Conservation (phyloP, 345 rosid genomes). For the Boechera stricta region DNA sequence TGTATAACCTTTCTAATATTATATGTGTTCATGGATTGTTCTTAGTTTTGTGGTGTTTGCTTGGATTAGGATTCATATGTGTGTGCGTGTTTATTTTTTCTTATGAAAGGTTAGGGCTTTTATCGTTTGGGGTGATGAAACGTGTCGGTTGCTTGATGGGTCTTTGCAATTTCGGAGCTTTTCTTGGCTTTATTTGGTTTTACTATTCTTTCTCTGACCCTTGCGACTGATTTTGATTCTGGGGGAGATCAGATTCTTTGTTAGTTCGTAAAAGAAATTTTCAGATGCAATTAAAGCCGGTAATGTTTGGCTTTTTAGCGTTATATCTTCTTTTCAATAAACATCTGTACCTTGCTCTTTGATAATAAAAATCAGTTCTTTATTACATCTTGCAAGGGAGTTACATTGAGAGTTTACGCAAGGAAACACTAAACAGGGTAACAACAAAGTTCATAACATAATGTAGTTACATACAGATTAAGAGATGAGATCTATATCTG, state of each 20-base stretch:
- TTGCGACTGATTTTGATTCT: conserved; percentile 9
- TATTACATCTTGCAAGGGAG: too few relatives aligned
- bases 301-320: conserved; percentile 32
- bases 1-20: too few relatives aligned
- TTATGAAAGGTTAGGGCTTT: conserved; percentile 18
- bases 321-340: background rate
- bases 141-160: conserved; percentile 41
- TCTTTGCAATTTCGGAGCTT: conserved; percentile 21
- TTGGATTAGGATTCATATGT: too few relatives aligned
- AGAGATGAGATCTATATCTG: background rate
- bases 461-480: background rate
- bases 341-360: too few relatives aligned
- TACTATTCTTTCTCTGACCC: background rate
- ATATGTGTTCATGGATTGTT: conserved; percentile 12
- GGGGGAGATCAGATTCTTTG: background rate
- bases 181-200: conserved; percentile 29
- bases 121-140: conserved; percentile 31
- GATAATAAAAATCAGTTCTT: too few relatives aligned
- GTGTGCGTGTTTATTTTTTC: background rate
- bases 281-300: conserved; percentile 15
- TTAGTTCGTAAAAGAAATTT: background rate
- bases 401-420: too few relatives aligned
- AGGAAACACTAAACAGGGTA: too few relatives aligned
- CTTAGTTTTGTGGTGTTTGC: conserved; percentile 19
- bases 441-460: too few relatives aligned